Percentiles rank a stretch among this genome's conserved stretches.
phyloP scores from a whole-genome alignment of 768 basidiomycete species.

The Boletus sp. region DNA sequence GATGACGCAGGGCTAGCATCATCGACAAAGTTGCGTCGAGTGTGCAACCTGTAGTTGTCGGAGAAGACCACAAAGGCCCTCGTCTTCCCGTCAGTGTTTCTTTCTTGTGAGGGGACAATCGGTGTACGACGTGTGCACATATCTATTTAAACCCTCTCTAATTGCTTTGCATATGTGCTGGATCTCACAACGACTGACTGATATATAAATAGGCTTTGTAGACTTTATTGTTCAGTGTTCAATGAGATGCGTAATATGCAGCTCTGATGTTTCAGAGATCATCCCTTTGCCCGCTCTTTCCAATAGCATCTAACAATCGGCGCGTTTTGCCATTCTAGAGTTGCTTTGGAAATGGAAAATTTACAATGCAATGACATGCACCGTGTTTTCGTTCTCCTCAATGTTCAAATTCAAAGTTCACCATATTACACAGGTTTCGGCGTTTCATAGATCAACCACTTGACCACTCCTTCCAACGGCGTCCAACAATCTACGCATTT shows the following conservation, averaged over 20 bases:
- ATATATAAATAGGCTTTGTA: too few species aligned
- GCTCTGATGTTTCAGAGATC: not conserved
- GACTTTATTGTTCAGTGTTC: not conserved
- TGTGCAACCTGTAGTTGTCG: slow-evolving; percentile 7
- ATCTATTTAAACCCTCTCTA: not conserved
- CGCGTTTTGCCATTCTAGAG: not conserved
- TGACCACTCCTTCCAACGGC: not conserved
- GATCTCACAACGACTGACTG: too few species aligned
- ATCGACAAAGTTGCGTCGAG: slow-evolving; percentile 1
- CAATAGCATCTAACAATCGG: not conserved
- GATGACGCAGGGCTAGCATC: not conserved
- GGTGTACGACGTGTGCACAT: not conserved
- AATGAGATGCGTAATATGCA: not conserved
- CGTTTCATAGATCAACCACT: not conserved
- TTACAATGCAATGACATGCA: too few species aligned
- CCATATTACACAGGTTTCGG: not conserved
- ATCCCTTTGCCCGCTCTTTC: not conserved
- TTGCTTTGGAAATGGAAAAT: too few species aligned
- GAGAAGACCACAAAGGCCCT: slow-evolving; percentile 3
- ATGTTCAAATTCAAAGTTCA: too few species aligned
- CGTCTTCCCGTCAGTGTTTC: not conserved
- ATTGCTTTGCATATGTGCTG: too few species aligned
- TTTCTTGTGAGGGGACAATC: not conserved
- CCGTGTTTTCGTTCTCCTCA: too few species aligned
- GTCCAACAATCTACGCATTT: slow-evolving; percentile 3